Conservation (phyloP, 352 stramenopile species). For the Thraustochytrium sp. region DNA sequence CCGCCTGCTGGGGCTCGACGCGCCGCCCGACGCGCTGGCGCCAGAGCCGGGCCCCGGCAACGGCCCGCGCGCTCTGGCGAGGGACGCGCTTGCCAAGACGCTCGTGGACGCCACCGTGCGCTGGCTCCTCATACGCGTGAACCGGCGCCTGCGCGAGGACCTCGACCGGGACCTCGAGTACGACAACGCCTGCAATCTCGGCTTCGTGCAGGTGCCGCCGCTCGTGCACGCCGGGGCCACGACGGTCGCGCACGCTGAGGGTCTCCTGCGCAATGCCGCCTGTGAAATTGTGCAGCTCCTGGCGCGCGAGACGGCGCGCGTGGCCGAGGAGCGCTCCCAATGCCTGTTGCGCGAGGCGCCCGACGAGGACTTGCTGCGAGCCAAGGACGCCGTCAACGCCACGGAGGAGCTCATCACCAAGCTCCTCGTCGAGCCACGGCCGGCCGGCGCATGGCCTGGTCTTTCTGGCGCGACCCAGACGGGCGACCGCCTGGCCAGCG, state of each 20-base stretch:
- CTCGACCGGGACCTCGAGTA: background rate
- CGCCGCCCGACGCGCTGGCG: background rate
- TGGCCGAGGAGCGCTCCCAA: background rate
- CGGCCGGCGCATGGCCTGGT: background rate
- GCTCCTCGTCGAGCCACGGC: background rate
- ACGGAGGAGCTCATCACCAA: background rate
- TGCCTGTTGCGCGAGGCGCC: background rate
- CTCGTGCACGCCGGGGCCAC: background rate
- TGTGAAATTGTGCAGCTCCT: background rate
- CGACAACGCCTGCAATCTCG: background rate
- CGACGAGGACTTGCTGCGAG: background rate
- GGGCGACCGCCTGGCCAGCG: background rate
- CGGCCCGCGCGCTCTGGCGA: background rate
- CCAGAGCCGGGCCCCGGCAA: background rate
- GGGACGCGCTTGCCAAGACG: background rate
- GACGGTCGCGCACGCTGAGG: background rate
- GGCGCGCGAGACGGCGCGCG: background rate
- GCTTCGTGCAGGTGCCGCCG: background rate
- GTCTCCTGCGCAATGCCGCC: background rate
- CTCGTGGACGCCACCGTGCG: background rate
- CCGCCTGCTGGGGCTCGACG: background rate
- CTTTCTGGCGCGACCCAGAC: background rate
- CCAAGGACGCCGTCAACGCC: background rate
- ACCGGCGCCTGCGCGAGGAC: background rate
- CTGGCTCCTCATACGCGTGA: background rate